A percentile compares a stretch with the other conserved stretches of the same genome.
Conservation (phyloP, 2,329 filamentous ascomycete species). For the Sclerotinia subarctica region DNA sequence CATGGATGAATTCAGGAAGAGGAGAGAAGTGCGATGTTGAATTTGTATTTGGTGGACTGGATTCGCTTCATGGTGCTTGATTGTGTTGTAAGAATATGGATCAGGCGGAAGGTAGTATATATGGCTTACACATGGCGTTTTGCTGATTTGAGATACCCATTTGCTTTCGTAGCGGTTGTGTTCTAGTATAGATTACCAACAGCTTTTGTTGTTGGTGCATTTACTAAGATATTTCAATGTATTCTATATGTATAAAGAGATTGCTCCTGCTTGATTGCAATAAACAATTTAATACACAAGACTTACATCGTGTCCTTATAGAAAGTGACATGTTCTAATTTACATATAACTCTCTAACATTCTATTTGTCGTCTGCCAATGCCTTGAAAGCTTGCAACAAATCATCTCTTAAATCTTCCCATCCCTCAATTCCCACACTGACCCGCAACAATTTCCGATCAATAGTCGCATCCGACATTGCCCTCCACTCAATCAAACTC, state of each 20-base stretch:
- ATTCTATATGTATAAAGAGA: neutral
- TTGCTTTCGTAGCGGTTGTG: conserved; percentile 18
- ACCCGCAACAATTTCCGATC: conserved; percentile 73
- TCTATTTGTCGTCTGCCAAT: conserved; percentile 23
- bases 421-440: conserved; percentile 82
- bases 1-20: conserved; percentile 25
- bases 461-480: conserved; percentile 75
- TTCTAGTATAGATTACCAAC: neutral
- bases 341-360: neutral
- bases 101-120: neutral
- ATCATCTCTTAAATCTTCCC: conserved; percentile 80
- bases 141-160: conserved; percentile 15
- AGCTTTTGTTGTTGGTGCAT: neutral
- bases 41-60: conserved; percentile 28
- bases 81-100: neutral
- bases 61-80: conserved; percentile 11
- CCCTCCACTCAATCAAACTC: conserved; percentile 93
- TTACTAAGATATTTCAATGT: neutral
- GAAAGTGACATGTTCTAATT: neutral
- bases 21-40: conserved; percentile 23
- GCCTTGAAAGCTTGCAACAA: conserved; percentile 61
- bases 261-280: neutral
- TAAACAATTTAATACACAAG: neutral
- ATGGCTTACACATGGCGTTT: conserved; percentile 10
- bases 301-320: neutral